Evolutionary conservation across 768 basidiomycete genomes (phyloP), one percentile per base, ranked within the genome.

Genomic region (Boletellus ananiceps): DNA sequence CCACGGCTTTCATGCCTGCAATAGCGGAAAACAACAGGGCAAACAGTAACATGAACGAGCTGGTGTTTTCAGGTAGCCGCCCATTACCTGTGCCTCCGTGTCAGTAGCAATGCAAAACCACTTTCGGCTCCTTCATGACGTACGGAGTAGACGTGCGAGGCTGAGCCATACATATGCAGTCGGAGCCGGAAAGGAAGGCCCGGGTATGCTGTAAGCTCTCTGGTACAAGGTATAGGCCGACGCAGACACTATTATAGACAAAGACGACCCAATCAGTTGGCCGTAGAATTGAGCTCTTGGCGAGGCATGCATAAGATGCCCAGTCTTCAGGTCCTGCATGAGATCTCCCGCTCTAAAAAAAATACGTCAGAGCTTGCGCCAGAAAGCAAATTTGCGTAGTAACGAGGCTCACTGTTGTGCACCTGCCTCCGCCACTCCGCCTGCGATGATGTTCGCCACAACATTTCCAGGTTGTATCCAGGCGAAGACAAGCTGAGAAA

Each of bases 311-410:
- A 91, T 80, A n/a, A 98, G 73, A 66, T 96, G 91, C 0, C 95
- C 95, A 2, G 95, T 96, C 71, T 98, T 98, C 51, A 98, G 73
- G 68, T 98, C 95, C 71, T 98, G 95, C 95, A 98, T 97, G 8
- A 97, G 80, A 64, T 98, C 95, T 14, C 93, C 95, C 7, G 94
- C 93, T 66, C 90, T 93, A 55, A n/a, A n/a, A n/a, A n/a, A 38
- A 42, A 4, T 2, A 33, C 19, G 47, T 57, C 43, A 51, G 12
- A 50, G 21, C 8, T 23, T 14, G 40, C 18, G 11, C 25, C 16
- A 21, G 15, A 9, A 31, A 42, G 21, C 33, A 47, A 40, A 31
- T 16, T 23, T 15, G 39, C 6, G 32, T 15, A 47, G 34, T 29
- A 16, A 8, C 46, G 38, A 15, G 35, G 47, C 83, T 53, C 62